Evolutionary conservation across 139 green algal species (phyloP).

Genomic region (Yamagishiella unicocca): DNA sequence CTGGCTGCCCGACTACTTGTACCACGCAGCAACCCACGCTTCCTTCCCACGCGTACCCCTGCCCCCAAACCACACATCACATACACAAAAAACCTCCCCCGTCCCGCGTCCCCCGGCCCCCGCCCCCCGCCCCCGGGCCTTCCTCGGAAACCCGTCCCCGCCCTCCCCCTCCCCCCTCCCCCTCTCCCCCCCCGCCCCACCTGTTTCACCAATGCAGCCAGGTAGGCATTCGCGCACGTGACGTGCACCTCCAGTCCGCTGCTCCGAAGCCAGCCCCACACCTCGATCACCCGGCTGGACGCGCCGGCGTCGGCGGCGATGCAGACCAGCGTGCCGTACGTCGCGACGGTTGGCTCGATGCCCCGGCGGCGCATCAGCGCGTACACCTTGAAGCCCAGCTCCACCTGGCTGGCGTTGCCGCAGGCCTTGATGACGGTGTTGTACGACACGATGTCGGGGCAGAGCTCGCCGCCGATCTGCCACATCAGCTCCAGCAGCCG

Average conservation of each 20-base stretch:
- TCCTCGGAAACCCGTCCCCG: background rate
- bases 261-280: slow-evolving; percentile 73
- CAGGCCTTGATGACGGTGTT: slow-evolving; percentile 91
- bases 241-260: slow-evolving; percentile 75
- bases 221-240: slow-evolving; percentile 76
- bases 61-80: background rate
- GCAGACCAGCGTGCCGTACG: slow-evolving; percentile 73
- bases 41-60: background rate
- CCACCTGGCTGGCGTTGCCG: slow-evolving; percentile 77
- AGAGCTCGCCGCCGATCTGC: slow-evolving; percentile 75
- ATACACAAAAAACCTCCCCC: background rate
- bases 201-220: slow-evolving; percentile 76
- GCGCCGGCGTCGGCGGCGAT: slow-evolving; percentile 65
- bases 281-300: slow-evolving; percentile 59
- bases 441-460: slow-evolving; percentile 85
- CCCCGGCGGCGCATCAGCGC: slow-evolving; percentile 74
- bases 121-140: background rate
- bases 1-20: background rate
- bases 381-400: slow-evolving; percentile 62
- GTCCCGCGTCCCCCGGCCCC: background rate
- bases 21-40: background rate
- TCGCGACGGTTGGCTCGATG: slow-evolving; percentile 79
- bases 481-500: slow-evolving; percentile 84
- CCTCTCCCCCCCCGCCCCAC: slow-evolving; percentile 19
- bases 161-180: background rate